These are phyloP conservation scores for Citrus inodora DNA, from an alignment of 345 rosid species.

Conservation along the genomic window DNA sequence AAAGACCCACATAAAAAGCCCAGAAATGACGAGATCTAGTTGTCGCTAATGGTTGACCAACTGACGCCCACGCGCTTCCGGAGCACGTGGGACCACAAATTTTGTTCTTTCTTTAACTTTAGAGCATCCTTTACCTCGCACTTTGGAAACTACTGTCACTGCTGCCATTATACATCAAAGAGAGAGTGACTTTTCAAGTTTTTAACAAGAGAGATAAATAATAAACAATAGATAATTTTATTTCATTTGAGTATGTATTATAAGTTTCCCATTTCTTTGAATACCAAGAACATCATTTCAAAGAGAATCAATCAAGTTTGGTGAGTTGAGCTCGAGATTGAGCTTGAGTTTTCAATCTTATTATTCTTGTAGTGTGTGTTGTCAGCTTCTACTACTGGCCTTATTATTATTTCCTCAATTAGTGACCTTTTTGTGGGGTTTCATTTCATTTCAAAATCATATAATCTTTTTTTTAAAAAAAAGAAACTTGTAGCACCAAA, in stretches of 20 bases:
- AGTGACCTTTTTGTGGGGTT: conserved; percentile 5
- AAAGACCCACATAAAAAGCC: conserved; percentile 2
- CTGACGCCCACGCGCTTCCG: conserved; percentile 35
- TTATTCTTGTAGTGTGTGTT: conserved; percentile 18
- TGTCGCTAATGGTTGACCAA: conserved; percentile 42
- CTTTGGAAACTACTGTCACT: conserved; percentile 26
- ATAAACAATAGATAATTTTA: no score
- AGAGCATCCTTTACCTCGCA: conserved; percentile 36
- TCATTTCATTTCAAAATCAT: background rate
- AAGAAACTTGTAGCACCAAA: background rate
- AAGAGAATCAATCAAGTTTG: conserved; percentile 11
- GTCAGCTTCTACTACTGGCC: conserved; percentile 19
- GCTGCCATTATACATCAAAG: conserved; percentile 20
- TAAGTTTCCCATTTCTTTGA: conserved; percentile 16
- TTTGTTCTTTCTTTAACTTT: conserved; percentile 10
- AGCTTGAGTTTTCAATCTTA: conserved; percentile 1
- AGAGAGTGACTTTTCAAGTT: background rate
- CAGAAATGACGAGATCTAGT: conserved; percentile 4
- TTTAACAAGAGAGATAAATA: background rate
- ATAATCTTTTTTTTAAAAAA: background rate
- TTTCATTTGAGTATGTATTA: no score
- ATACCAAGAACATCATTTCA: conserved; percentile 8
- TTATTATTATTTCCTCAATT: conserved; percentile 16
- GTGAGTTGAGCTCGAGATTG: conserved; percentile 20
- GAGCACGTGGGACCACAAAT: conserved; percentile 34